Evolutionary conservation across 2,329 filamentous ascomycete genomes (phyloP), one percentile per base, ranked within the genome.

Genomic region (Cladophialophora chaetospira): DNA sequence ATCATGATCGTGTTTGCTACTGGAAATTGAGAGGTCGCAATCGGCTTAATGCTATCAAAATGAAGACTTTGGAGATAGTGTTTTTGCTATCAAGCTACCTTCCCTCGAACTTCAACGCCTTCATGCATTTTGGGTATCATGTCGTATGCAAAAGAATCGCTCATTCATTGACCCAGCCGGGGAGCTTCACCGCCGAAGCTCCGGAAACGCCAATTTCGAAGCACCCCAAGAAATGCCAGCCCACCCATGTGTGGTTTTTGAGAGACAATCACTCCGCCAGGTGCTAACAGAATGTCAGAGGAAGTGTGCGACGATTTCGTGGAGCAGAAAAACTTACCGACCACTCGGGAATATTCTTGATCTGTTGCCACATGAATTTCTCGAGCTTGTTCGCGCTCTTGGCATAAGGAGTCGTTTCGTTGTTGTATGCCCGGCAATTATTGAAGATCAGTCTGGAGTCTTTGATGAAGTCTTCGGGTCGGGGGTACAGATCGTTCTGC

Each of bases 381-480:
- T 88, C 94, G 38, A 99, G 79, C 70, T 94, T 94, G 71, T 91
- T 96, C 36, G 94, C 94, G 55, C 88, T 91, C 77, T 99, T 99
- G 21, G 91, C 91, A 71, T 99, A 99, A 0, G 91, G 88, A 0
- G 93, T 99, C 40, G 80, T 95, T 75, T 97, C 93, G 66, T 93
- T 95, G 70, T 99, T 99, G 79, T 97, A 99, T 69, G 89, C 88
- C 64, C 92, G 86, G 72, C 94, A 99, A 72, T 99, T 99, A 71
- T 92, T 85, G 68, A 96, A 97, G 64, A 99, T 86, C 67, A 97
- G 83, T 69, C 86, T 87, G 8, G 92, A 89, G 71, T 99, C 94
- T 62, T 82, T 84, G 75, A 93, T 86, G 66, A 99, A 97, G 67
- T 97, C 94, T 69, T 97, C 91, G 0, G 94, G 93, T 0, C 85